Conservation (phyloP, 2,329 filamentous ascomycete species). For the Pyrenophora seminiperda region DNA sequence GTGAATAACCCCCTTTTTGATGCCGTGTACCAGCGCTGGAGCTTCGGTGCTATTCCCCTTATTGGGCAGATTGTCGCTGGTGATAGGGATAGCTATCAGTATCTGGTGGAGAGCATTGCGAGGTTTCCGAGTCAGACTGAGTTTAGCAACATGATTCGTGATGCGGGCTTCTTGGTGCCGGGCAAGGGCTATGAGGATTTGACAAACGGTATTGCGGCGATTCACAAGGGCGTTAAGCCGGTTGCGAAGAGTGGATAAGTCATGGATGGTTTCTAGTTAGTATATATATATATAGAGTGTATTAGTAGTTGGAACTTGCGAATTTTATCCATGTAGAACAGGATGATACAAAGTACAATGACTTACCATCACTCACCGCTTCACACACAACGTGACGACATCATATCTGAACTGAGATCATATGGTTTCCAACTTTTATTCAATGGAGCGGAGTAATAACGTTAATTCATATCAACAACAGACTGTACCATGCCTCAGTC, state of each 20-base stretch:
- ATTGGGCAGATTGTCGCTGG: constrained; percentile 95
- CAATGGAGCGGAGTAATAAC: too few species aligned
- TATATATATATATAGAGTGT: background rate
- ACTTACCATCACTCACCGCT: too few species aligned
- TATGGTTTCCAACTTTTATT: background rate
- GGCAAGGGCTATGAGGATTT: constrained; percentile 79
- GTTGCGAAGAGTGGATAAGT: background rate
- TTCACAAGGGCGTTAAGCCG: constrained; percentile 95
- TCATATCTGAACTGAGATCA: background rate
- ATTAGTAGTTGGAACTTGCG: background rate
- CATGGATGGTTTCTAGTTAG: too few species aligned
- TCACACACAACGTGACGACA: too few species aligned
- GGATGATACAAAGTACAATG: background rate
- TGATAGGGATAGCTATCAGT: constrained; percentile 96
- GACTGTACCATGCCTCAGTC: too few species aligned
- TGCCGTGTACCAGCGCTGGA: constrained; percentile 91
- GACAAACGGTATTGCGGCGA: constrained; percentile 89
- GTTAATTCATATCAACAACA: too few species aligned
- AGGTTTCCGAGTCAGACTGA: constrained; percentile 84
- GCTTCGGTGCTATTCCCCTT: constrained; percentile 88
- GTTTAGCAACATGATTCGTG: constrained; percentile 80
- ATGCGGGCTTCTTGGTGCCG: constrained; percentile 84
- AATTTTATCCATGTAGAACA: background rate
- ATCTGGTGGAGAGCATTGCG: constrained; percentile 97
- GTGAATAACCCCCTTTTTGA: constrained; percentile 80